Evolutionary conservation across 805 yeast species (phyloP), one percentile per base, ranked within the genome.

Genomic region (Suhomyces faveliae): DNA sequence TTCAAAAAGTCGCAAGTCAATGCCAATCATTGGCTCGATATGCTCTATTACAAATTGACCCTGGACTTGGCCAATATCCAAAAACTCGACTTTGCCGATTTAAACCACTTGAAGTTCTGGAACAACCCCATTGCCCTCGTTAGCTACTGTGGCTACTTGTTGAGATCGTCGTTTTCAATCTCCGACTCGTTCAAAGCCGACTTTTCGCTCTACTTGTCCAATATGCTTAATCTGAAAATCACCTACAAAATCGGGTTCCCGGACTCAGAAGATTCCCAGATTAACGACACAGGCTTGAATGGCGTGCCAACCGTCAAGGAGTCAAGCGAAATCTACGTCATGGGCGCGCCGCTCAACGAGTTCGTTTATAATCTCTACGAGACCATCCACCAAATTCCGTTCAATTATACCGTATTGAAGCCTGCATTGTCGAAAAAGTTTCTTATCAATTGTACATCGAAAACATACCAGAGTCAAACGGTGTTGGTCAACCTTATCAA

Each of bases 181-280:
- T 48, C 53, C 22, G 41, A 20, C 9, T 24, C 39, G 19, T 39
- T 47, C 33, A 40, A 35, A 15, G 12, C 46, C 22, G 43, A 42
- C 20, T 43, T 40, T 30, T 40, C 44, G 8, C 22, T 22, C 9
- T 29, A 22, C 15, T 27, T 47, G 39, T 27, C 42, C 35, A 21
- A 20, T 10, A 21, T 29, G 11, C 25, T 51, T 8, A 59, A 49
- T 17, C 40, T 19, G 30, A 30, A 35, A 13, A 46, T 66, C 1
- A 38, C 73, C 15, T 45, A 59, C 2, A 40, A 53, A 0, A 51
- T 70, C 2, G 57, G 59, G 7, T 80, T 79, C 51, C 84, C 84
- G 0, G 63, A 59, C 24, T 80, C 83, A 1, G 62, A 67, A 9
- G 73, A 70, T 45, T 3, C 45, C 54, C 49, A 69, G 53, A 4